Evolutionary conservation across 176 grass and related monocot genomes (phyloP).

Genomic region (Aegilops sharonensis): DNA sequence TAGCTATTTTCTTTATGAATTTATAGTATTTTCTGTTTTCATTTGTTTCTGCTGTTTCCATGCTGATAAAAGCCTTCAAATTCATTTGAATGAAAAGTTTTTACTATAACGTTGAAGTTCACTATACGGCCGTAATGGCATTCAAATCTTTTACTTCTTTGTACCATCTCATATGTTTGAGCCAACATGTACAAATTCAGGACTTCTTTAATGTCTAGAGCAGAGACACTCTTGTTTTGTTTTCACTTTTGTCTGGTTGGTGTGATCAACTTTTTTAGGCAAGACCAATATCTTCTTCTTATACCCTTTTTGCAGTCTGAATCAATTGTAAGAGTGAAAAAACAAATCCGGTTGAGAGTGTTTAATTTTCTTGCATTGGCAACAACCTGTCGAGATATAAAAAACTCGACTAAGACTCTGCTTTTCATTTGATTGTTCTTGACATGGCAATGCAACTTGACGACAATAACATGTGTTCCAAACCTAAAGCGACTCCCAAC

Average conservation of each 20-base stretch:
- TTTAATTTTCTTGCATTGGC: not conserved
- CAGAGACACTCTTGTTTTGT: not conserved
- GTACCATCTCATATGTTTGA: too few species aligned
- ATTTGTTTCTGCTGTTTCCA: not conserved
- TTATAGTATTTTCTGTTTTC: not conserved
- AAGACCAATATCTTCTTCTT: not conserved
- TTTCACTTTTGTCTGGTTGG: not conserved
- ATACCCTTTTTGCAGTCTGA: not conserved
- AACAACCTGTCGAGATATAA: not conserved
- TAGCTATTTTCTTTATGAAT: not conserved
- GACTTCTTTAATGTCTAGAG: not conserved
- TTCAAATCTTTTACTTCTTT: too few species aligned
- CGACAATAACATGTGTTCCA: too few species aligned
- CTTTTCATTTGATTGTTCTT: not conserved
- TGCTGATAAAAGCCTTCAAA: not conserved
- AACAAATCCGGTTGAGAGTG: not conserved
- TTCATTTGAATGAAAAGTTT: not conserved
- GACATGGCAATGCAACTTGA: not conserved
- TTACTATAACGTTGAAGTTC: too few species aligned
- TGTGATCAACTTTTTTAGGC: too few species aligned
- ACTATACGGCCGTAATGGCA: too few species aligned
- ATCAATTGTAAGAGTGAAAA: not conserved
- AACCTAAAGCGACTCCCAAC: too few species aligned
- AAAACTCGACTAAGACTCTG: not conserved
- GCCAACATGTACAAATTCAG: not conserved